phyloP scores from a whole-genome alignment of 345 rosid species.

The Euphorbia tirucalli region DNA sequence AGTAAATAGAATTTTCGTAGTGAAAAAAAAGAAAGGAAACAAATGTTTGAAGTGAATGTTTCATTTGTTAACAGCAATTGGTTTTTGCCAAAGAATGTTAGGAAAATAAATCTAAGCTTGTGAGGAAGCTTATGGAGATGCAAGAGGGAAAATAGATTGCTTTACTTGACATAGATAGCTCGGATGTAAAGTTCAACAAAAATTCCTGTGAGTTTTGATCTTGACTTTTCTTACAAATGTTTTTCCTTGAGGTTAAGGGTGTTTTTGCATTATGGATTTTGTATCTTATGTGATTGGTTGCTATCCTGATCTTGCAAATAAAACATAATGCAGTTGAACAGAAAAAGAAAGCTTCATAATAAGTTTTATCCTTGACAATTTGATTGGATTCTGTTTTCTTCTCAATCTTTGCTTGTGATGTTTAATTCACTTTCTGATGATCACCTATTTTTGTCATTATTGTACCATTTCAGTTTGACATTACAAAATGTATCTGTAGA shows the following conservation, averaged over 20 bases:
- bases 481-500: neutral
- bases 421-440: neutral
- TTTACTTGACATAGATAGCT: constrained; percentile 16
- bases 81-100: constrained; percentile 9
- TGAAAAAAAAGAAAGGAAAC: neutral
- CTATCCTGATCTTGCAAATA: constrained; percentile 11
- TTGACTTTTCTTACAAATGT: constrained; percentile 15
- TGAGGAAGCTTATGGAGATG: constrained; percentile 17
- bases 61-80: constrained; percentile 13
- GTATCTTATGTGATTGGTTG: constrained; percentile 4
- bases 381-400: neutral
- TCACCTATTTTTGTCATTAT: neutral
- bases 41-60: neutral
- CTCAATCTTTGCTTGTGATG: neutral
- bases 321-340: constrained; percentile 14
- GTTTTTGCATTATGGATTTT: neutral
- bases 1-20: neutral
- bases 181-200: constrained; percentile 8
- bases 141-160: constrained; percentile 15
- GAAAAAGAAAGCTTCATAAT: neutral
- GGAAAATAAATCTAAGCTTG: constrained; percentile 30
- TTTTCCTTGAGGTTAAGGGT: constrained; percentile 16
- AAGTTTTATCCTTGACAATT: neutral
- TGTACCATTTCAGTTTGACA: neutral
- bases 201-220: constrained; percentile 17